Conservation (phyloP, 495 filamentous ascomycete genomes). For the Penicillium paxilli region DNA sequence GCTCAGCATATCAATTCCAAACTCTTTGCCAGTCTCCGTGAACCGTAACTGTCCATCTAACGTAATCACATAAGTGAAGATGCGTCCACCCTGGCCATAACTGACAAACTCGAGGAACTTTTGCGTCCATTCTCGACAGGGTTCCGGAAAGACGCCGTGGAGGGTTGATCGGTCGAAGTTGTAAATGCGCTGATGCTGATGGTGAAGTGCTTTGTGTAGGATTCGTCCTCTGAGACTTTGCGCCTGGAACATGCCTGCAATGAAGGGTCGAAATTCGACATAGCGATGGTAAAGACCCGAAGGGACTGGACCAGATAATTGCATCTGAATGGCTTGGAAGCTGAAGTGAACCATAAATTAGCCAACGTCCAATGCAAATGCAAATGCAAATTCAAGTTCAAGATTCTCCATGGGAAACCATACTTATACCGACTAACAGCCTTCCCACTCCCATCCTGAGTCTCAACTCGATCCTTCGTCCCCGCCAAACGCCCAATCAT, state of each 20-base stretch:
- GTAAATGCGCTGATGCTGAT: constrained; percentile 87
- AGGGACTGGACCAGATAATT: constrained; percentile 81
- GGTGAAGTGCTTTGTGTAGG: constrained; percentile 80
- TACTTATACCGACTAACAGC: constrained; percentile 69
- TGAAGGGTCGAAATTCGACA: constrained; percentile 89
- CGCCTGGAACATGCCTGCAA: constrained; percentile 83
- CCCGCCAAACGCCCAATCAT: constrained; percentile 82
- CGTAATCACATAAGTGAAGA: constrained; percentile 91
- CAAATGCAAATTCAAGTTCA: too few relatives aligned
- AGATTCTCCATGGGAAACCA: constrained; percentile 31
- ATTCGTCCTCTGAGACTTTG: constrained; percentile 74
- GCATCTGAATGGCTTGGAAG: constrained; percentile 93
- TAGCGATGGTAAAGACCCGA: constrained; percentile 79
- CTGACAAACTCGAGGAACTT: constrained; percentile 87
- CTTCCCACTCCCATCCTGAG: constrained; percentile 48
- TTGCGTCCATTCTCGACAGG: constrained; percentile 60
- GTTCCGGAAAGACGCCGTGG: constrained; percentile 61
- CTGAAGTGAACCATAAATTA: too few relatives aligned
- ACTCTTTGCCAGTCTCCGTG: constrained; percentile 92
- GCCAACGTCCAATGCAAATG: too few relatives aligned
- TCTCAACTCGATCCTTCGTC: constrained; percentile 61
- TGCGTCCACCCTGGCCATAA: constrained; percentile 77
- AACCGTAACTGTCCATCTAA: constrained; percentile 84
- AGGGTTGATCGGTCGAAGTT: constrained; percentile 76
- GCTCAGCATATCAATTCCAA: constrained; percentile 85